These are phyloP conservation scores for Jatropha multifida DNA, from an alignment of 441 rosid genomes.

Conservation along the genomic window DNA sequence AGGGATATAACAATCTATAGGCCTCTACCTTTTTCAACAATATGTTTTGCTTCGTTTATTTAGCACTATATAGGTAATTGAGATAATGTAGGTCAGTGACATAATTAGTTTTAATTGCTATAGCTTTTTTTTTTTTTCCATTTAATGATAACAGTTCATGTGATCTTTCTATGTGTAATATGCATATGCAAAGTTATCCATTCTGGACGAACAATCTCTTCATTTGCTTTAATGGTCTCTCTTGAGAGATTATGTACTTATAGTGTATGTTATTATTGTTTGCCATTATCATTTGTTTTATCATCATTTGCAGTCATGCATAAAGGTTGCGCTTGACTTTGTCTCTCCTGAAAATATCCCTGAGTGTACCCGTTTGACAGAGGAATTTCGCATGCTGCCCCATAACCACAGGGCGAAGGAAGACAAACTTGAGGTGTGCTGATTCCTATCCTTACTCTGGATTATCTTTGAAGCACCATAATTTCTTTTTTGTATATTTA, in stretches of 20 bases:
- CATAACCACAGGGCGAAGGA: constrained; percentile 17
- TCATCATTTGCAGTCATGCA: constrained; percentile 20
- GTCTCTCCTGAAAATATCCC: constrained; percentile 28
- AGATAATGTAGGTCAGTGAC: neutral
- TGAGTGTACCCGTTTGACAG: constrained; percentile 26
- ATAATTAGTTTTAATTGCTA: neutral
- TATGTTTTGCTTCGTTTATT: neutral
- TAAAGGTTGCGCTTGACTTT: constrained; percentile 25
- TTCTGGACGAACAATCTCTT: neutral
- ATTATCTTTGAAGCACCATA: neutral
- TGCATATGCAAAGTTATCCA: neutral
- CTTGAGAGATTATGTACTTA: neutral
- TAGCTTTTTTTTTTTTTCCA: neutral
- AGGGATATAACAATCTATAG: neutral
- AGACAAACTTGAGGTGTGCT: constrained; percentile 20
- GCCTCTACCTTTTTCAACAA: neutral
- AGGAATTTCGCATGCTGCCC: constrained; percentile 23
- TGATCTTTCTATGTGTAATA: neutral
- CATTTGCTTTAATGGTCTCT: neutral
- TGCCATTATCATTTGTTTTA: neutral
- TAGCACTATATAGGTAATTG: neutral
- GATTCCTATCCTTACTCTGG: constrained; percentile 1
- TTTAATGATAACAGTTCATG: neutral
- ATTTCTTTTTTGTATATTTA: neutral
- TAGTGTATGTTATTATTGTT: neutral